A percentile compares a stretch with the other conserved stretches of the same genome.
These are phyloP conservation scores for Globisporangium parvum DNA, from an alignment of 352 stramenopile genomes.

Conservation along the genomic window DNA sequence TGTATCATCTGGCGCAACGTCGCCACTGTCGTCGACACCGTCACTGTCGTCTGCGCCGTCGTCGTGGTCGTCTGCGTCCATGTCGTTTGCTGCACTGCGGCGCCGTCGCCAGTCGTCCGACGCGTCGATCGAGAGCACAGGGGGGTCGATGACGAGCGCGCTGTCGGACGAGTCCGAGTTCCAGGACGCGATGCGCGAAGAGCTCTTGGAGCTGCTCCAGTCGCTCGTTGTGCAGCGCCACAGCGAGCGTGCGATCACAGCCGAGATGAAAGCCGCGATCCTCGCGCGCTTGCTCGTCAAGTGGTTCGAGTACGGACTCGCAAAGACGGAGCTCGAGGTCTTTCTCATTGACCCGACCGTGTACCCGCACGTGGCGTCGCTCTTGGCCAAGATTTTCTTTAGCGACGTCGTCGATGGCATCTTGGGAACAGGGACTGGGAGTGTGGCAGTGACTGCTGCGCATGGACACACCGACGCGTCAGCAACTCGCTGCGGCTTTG, in stretches of 20 bases:
- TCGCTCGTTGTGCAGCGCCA: slow-evolving; percentile 52
- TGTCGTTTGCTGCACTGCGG: slow-evolving; percentile 5
- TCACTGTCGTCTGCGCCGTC: not conserved
- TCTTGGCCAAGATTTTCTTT: slow-evolving; percentile 77
- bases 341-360: slow-evolving; percentile 56
- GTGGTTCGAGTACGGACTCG: slow-evolving; percentile 75
- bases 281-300: slow-evolving; percentile 76
- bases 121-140: slow-evolving; percentile 22
- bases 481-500: slow-evolving; percentile 22
- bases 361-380: slow-evolving; percentile 47
- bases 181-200: slow-evolving; percentile 50
- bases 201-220: slow-evolving; percentile 56
- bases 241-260: slow-evolving; percentile 21
- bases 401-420: slow-evolving; percentile 56
- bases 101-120: slow-evolving; percentile 21
- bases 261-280: slow-evolving; percentile 53
- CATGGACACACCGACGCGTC: not conserved
- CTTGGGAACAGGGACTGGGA: slow-evolving; percentile 14
- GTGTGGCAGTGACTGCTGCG: not conserved
- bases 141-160: slow-evolving; percentile 8
- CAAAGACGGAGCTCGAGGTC: slow-evolving; percentile 49
- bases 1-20: slow-evolving; percentile 1
- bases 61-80: slow-evolving; percentile 1
- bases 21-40: slow-evolving; percentile 1
- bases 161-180: slow-evolving; percentile 36